These are phyloP conservation scores for Camellia sinensis DNA, from an alignment of 148 eudicot genomes.

Conservation along the genomic window DNA sequence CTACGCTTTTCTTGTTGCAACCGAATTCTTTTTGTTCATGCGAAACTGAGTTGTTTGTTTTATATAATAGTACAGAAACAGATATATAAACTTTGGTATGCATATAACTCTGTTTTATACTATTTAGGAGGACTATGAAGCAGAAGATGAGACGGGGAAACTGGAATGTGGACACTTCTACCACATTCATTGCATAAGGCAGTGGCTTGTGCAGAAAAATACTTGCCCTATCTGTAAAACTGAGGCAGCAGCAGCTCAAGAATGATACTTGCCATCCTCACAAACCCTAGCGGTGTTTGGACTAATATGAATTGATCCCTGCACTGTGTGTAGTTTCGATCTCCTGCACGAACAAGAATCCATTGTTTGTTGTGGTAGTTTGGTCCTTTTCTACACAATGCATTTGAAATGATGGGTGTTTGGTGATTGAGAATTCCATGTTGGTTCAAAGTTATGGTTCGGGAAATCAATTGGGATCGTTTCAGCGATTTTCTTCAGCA, in stretches of 20 bases:
- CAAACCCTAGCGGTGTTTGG: not conserved
- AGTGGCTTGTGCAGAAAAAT: conserved; percentile 65
- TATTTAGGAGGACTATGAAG: conserved; percentile 65
- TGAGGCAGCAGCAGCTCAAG: conserved; percentile 41
- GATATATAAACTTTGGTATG: not conserved
- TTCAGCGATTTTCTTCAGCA: not conserved
- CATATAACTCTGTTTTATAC: not conserved
- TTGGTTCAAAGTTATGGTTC: not conserved
- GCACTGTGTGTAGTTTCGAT: conserved; percentile 15
- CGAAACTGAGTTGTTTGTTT: too few species aligned
- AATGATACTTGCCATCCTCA: not conserved
- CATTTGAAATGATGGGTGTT: conserved; percentile 8
- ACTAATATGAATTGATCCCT: not conserved
- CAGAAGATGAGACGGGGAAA: conserved; percentile 55
- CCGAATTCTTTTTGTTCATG: too few species aligned
- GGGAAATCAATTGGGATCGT: not conserved
- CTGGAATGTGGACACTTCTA: conserved; percentile 67
- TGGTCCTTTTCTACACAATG: not conserved
- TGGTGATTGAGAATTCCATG: not conserved
- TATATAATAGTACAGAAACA: not conserved
- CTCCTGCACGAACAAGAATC: conserved; percentile 1
- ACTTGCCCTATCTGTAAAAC: conserved; percentile 74
- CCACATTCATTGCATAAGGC: conserved; percentile 65
- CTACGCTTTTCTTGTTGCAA: too few species aligned
- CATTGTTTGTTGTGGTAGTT: not conserved